Percentiles rank a stretch among this genome's conserved stretches.
phyloP scores from a whole-genome alignment of 1,284 basidiomycete species.

The Cryptococcus sp. region DNA sequence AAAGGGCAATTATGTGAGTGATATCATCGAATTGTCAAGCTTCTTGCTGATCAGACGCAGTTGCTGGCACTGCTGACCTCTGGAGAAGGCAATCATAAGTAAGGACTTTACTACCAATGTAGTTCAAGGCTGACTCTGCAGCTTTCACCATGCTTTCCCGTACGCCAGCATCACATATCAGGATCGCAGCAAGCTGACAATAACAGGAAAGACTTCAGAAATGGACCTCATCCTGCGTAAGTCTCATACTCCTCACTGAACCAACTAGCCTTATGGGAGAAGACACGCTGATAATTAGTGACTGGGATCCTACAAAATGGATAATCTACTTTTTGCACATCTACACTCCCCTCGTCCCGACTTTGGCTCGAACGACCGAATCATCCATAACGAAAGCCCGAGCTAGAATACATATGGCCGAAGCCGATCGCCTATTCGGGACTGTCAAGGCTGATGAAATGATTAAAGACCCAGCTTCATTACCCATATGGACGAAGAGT shows the following conservation, averaged over 20 bases:
- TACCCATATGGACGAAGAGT: slow-evolving; percentile 31
- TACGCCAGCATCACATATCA: slow-evolving; percentile 53
- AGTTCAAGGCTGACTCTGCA: slow-evolving; percentile 8
- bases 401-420: slow-evolving; percentile 55
- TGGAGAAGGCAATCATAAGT: slow-evolving; percentile 76
- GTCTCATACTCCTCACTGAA: background rate
- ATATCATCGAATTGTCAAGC: background rate
- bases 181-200: background rate
- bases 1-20: slow-evolving; percentile 55
- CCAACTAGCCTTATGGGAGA: background rate
- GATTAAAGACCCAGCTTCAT: slow-evolving; percentile 15
- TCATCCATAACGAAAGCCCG: slow-evolving; percentile 59
- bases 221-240: slow-evolving; percentile 37
- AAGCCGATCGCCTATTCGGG: slow-evolving; percentile 34
- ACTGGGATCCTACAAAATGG: slow-evolving; percentile 82
- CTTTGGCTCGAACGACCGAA: slow-evolving; percentile 54
- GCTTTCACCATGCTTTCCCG: slow-evolving; percentile 67
- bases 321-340: slow-evolving; percentile 58
- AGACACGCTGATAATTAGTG: slow-evolving; percentile 42
- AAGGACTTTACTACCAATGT: slow-evolving; percentile 49
- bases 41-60: slow-evolving; percentile 43
- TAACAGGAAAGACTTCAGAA: slow-evolving; percentile 50
- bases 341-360: slow-evolving; percentile 56
- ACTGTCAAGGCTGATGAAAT: slow-evolving; percentile 16
- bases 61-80: slow-evolving; percentile 65